Evolutionary conservation across 805 yeast genomes (phyloP).

Genomic region (Candida wancherniae): DNA sequence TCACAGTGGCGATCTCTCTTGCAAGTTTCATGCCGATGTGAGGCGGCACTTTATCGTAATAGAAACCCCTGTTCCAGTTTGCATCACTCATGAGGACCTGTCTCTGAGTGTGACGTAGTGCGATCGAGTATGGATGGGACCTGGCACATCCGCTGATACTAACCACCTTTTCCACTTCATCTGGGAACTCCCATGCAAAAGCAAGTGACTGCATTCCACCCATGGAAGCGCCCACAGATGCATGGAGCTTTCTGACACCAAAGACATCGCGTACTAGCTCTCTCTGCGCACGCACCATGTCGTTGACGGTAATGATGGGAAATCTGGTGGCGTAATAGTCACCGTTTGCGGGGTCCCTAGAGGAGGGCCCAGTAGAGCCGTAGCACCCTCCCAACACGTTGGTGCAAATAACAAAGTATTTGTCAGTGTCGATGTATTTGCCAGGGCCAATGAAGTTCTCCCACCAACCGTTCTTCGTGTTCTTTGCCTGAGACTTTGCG

Average conservation of each 20-base stretch:
- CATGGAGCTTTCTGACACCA: conserved; percentile 60
- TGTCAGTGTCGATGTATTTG: conserved; percentile 70
- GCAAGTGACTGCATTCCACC: conserved; percentile 99
- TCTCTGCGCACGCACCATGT: conserved; percentile 88
- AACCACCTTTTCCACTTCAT: conserved; percentile 65
- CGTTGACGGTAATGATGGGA: conserved; percentile 80
- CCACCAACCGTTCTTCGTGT: conserved; percentile 89
- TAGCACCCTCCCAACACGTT: conserved; percentile 93
- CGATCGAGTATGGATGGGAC: conserved; percentile 91
- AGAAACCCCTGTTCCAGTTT: conserved; percentile 88
- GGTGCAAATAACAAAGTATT: conserved; percentile 80
- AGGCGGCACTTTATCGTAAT: conserved; percentile 77
- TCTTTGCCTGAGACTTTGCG: conserved; percentile 73
- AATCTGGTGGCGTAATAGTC: conserved; percentile 78
- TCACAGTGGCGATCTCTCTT: conserved; percentile 88
- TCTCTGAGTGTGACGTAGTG: conserved; percentile 88
- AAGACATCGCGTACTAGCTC: conserved; percentile 59
- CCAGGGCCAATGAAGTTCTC: conserved; percentile 88
- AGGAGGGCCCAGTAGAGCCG: conserved; percentile 91
- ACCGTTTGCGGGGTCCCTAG: conserved; percentile 63
- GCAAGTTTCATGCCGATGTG: conserved; percentile 94
- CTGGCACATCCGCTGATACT: conserved; percentile 91
- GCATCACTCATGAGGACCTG: conserved; percentile 94
- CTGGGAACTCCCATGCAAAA: conserved; percentile 77
- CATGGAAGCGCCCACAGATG: conserved; percentile 88